Conservation (phyloP, 2,329 filamentous ascomycete genomes). For the Pseudovirgaria hyperparasitica region DNA sequence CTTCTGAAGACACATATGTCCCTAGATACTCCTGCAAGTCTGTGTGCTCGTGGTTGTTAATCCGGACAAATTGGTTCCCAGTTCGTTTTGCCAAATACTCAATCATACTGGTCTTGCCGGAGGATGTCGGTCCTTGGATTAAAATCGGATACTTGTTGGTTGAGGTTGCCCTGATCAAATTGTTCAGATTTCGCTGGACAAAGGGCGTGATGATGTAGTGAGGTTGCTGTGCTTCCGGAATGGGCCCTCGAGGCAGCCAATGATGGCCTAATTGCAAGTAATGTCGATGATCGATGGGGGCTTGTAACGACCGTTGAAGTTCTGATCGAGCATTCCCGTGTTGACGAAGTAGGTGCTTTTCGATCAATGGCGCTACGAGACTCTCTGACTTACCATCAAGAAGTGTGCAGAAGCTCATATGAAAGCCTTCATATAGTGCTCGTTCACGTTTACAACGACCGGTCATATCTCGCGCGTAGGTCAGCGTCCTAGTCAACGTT, state of each 20-base stretch:
- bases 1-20: conserved; percentile 80
- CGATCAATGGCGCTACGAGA: conserved; percentile 65
- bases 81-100: conserved; percentile 95
- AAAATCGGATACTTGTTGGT: conserved; percentile 86
- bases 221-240: conserved; percentile 54
- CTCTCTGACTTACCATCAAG: conserved; percentile 72
- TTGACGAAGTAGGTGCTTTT: conserved; percentile 63
- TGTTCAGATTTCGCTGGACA: conserved; percentile 87
- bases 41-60: conserved; percentile 99
- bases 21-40: conserved; percentile 96
- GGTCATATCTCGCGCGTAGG: conserved; percentile 75
- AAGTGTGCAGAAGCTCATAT: conserved; percentile 93
- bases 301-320: conserved; percentile 63
- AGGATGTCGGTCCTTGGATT: conserved; percentile 91
- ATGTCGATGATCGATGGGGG: conserved; percentile 59
- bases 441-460: conserved; percentile 74
- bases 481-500: conserved; percentile 79
- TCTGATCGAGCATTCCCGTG: conserved; percentile 58
- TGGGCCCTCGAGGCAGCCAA: conserved; percentile 70
- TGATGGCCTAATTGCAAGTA: conserved; percentile 85
- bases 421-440: conserved; percentile 87
- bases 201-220: conserved; percentile 97
- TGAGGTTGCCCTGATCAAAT: conserved; percentile 84
- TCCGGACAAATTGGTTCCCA: conserved; percentile 92
- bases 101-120: conserved; percentile 99